Conservation (phyloP, 2,329 filamentous ascomycete genomes). For the Fusarium sp. region DNA sequence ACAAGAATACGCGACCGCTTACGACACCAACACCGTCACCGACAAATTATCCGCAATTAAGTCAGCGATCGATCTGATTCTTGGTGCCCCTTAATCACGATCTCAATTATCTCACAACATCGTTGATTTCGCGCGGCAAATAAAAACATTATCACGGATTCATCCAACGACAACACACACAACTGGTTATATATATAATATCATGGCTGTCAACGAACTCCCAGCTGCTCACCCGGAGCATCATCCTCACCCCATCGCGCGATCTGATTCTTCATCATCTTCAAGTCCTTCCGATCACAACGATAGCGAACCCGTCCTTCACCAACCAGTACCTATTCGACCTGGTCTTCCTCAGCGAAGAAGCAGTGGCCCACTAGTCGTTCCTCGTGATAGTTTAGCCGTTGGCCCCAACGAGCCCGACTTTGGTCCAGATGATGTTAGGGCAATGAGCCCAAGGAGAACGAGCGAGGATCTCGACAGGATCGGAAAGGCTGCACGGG, state of each 20-base stretch:
- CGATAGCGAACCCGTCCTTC: slow-evolving; percentile 58
- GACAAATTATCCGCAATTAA: slow-evolving; percentile 17
- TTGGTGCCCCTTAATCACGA: neutral
- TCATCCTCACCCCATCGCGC: slow-evolving; percentile 54
- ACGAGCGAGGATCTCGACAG: slow-evolving; percentile 92
- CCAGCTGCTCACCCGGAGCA: slow-evolving; percentile 45
- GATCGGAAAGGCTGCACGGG: slow-evolving; percentile 84
- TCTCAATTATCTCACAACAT: slow-evolving; percentile 14
- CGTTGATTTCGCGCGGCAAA: slow-evolving; percentile 23
- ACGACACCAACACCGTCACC: slow-evolving; percentile 9
- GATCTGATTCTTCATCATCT: slow-evolving; percentile 54
- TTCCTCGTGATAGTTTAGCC: slow-evolving; percentile 80
- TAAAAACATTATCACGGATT: slow-evolving; percentile 17
- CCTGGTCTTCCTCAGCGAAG: slow-evolving; percentile 80
- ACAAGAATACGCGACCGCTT: slow-evolving; percentile 30
- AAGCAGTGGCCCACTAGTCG: slow-evolving; percentile 85
- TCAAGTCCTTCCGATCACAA: slow-evolving; percentile 55
- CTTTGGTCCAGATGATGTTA: slow-evolving; percentile 87
- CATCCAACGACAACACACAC: neutral
- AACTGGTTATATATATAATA: slow-evolving; percentile 1
- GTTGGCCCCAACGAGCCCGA: slow-evolving; percentile 80
- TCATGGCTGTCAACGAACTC: slow-evolving; percentile 47
- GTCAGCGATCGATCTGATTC: neutral
- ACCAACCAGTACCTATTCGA: slow-evolving; percentile 67
- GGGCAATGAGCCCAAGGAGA: slow-evolving; percentile 93